Conservation (phyloP, 805 yeast genomes). For the Candida hispaniensis region DNA sequence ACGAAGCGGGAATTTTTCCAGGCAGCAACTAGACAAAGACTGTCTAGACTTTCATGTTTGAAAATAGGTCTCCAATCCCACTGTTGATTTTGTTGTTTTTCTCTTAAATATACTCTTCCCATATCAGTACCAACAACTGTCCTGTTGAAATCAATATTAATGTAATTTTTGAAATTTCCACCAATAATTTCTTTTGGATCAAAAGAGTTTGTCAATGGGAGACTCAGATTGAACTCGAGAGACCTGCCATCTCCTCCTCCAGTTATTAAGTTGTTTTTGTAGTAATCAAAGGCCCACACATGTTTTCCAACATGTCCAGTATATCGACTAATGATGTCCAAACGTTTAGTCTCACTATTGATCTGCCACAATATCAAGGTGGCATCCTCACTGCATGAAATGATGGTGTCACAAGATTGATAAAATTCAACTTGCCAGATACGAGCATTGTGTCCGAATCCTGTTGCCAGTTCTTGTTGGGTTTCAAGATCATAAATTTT, state of each 20-base stretch:
- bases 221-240: conserved; percentile 52
- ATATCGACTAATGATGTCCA: conserved; percentile 39
- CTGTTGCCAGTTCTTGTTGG: conserved; percentile 56
- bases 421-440: conserved; percentile 74
- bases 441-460: conserved; percentile 96
- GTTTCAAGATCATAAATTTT: conserved; percentile 54
- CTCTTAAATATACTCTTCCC: conserved; percentile 5
- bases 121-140: conserved; percentile 7
- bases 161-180: conserved; percentile 54
- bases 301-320: conserved; percentile 79
- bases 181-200: conserved; percentile 1
- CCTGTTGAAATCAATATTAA: conserved; percentile 31
- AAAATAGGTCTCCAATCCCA: conserved; percentile 1
- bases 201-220: conserved; percentile 19
- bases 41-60: conserved; percentile 1
- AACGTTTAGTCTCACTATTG: conserved; percentile 20
- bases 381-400: conserved; percentile 80
- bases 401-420: conserved; percentile 31
- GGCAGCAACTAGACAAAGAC: conserved; percentile 6
- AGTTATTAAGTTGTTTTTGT: conserved; percentile 50
- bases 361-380: conserved; percentile 71
- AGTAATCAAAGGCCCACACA: conserved; percentile 65
- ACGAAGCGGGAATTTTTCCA: conserved; percentile 1
- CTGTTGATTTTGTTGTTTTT: no score
- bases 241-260: conserved; percentile 69